Base-by-base conservation (phyloP, 1,284 basidiomycete species). In the Trichosporon ovoides region DNA sequence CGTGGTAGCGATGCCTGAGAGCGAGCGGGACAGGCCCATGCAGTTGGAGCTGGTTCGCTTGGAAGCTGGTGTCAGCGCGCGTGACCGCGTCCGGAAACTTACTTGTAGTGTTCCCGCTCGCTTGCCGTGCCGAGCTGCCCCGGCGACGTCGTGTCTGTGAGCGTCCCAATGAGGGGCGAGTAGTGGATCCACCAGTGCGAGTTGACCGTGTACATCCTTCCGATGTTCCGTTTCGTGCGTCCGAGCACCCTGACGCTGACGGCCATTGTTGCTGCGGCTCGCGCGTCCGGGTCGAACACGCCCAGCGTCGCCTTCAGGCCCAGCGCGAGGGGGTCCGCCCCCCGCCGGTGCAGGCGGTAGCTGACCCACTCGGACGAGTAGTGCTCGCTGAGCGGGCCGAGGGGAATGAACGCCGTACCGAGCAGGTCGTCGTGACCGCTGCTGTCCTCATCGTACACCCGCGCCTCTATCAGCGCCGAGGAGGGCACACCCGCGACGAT, bases 41-140 rank as follows among this genome's bases (percentile, higher is more conserved):
- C 7, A 82, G 76, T 57, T 82, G 80, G 0, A 82, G 60, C 56
- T 80, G 74, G 66, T 79, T 81, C 1, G 80, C 80, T 59, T 80
- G 75, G 69, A 82, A 82, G 52, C 78, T 79, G 61, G 3, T 1
- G 51, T 62, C 38, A 60, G 50, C 14, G n/a, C 18, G 14, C 7
- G 4, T 6, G 2, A 33, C 11, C 4, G 16, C 11, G 7, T 31
- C 14, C 12, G 11, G 22, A 12, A n/a, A 48, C 43, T 28, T 22
- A 48, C 46, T 20, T 36, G 14, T 36, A 54, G 49, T 58, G 60
- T 59, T 68, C 69, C 20, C 62, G 62, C 28, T 64, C 70, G 38
- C 59, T 57, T 18, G 64, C 43, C 11, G 24, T 24, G 22, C 43
- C 43, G 7, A 48, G 43, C 43, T 48, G 43, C 43, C 43, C 61